Base-by-base conservation (phyloP, 2,329 filamentous ascomycete genomes). In the Neonectria coccinea region DNA sequence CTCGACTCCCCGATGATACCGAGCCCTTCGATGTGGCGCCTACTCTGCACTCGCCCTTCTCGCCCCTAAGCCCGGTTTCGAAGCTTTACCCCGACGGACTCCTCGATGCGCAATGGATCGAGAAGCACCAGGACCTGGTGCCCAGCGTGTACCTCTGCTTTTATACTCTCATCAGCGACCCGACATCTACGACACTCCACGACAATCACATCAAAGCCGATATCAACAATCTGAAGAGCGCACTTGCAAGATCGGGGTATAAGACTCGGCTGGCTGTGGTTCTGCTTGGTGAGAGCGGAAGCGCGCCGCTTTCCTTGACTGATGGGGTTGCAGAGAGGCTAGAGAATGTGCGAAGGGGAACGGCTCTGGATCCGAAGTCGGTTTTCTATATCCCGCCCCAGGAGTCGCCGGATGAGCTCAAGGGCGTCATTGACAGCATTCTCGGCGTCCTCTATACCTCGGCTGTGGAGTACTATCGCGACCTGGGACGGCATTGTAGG, bases 131-230 rank as follows among this genome's bases (percentile, higher is more conserved):
- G 75, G 84, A 91, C 56, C 83, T 93, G 18, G 85, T 98, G 22
- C 95, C 95, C 2, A 92, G 93, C 66, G 86, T 93, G 27, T 91
- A 93, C 70, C 79, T 97, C 33, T 91, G 91, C 69, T 96, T 97
- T 80, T 97, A 97, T 75, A 85, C 86, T 39, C 87, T 97, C 62
- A 88, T 87, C 4, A 87, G 89, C 22, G 91, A 97, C 73, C 83
- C 88, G 1, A 91, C 88, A n/a, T 87, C 91, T 63, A 89, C 91
- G 58, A 92, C 90, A 5, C 80, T 94, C n/a, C 87, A 91, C 68
- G 95, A 98, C 76, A 96, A 96, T 76, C 90, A 92, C 75, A 84
- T 97, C 47, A 97, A 97, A 77, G 88, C 89, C 8, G 94, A 97
- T 73, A 93, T 99, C 73, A 94, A 91, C 77, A 87, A 86, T 31